phyloP scores from a whole-genome alignment of 306 rosid species.

The Quercus variabilis region DNA sequence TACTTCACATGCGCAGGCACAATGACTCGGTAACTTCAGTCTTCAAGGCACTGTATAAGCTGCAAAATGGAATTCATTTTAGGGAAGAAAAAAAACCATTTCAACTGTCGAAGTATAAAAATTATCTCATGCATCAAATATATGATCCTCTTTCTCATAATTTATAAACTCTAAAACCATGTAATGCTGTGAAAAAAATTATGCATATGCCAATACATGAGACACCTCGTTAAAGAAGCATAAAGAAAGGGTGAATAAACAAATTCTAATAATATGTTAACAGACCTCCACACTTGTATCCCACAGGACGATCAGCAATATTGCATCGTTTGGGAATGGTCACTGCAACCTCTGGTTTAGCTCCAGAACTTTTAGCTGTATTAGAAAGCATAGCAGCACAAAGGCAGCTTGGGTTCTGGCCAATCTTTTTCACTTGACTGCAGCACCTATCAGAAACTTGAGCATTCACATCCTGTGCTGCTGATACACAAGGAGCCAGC shows the following conservation, averaged over 20 bases:
- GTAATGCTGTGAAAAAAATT: too few species aligned
- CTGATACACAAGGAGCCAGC: constrained; percentile 41
- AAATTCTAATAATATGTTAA: not conserved
- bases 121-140: too few species aligned
- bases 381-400: constrained; percentile 48
- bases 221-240: too few species aligned
- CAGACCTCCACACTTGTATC: constrained; percentile 54
- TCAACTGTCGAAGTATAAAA: not conserved
- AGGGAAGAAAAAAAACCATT: not conserved
- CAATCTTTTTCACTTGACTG: constrained; percentile 37
- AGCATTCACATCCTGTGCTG: constrained; percentile 35
- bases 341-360: constrained; percentile 39
- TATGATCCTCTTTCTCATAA: too few species aligned
- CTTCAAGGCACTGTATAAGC: constrained; percentile 47
- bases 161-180: too few species aligned
- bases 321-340: constrained; percentile 59
- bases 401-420: constrained; percentile 41
- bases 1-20: not conserved
- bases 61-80: constrained; percentile 9
- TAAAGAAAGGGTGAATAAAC: not conserved
- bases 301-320: constrained; percentile 39
- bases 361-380: constrained; percentile 37
- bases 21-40: not conserved
- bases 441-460: constrained; percentile 45
- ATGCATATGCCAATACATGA: too few species aligned